Conservation (phyloP, 768 basidiomycete genomes). For the Leucocoprinus leucothites region DNA sequence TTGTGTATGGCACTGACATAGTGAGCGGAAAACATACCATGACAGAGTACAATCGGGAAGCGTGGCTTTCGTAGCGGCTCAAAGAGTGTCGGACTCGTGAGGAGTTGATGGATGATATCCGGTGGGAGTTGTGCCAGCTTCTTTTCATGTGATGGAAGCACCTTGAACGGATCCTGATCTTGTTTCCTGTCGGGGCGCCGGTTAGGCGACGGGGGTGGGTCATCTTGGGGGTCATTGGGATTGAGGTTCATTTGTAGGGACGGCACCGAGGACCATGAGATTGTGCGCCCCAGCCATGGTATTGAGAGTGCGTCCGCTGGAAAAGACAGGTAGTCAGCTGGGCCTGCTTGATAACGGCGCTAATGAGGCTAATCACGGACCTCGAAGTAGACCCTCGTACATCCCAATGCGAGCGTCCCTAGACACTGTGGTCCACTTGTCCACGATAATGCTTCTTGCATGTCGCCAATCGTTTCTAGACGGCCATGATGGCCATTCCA, state of each 20-base stretch:
- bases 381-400: slow-evolving; percentile 9
- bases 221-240: slow-evolving; percentile 17
- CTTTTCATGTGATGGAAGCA: slow-evolving; percentile 12
- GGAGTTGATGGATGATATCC: slow-evolving; percentile 65
- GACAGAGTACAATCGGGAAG: slow-evolving; percentile 92
- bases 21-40: slow-evolving; percentile 54
- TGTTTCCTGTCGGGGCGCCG: slow-evolving; percentile 2
- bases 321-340: not conserved
- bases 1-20: not conserved
- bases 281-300: slow-evolving; percentile 13
- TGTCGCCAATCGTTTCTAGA: slow-evolving; percentile 20
- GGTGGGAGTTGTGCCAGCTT: slow-evolving; percentile 22
- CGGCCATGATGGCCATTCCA: slow-evolving; percentile 29
- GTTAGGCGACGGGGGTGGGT: slow-evolving; percentile 19
- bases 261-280: slow-evolving; percentile 18
- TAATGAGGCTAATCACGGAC: not conserved
- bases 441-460: slow-evolving; percentile 2
- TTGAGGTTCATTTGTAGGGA: slow-evolving; percentile 17
- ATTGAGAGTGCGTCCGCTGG: slow-evolving; percentile 12
- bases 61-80: slow-evolving; percentile 79
- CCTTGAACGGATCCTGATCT: slow-evolving; percentile 13
- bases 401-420: slow-evolving; percentile 4
- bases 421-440: slow-evolving; percentile 5
- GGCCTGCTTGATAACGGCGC: not conserved
- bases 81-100: slow-evolving; percentile 74